A percentile compares a stretch with the other conserved stretches of the same genome.
Conservation (phyloP, 2,329 filamentous ascomycete genomes). For the Nectriaceae sp. region DNA sequence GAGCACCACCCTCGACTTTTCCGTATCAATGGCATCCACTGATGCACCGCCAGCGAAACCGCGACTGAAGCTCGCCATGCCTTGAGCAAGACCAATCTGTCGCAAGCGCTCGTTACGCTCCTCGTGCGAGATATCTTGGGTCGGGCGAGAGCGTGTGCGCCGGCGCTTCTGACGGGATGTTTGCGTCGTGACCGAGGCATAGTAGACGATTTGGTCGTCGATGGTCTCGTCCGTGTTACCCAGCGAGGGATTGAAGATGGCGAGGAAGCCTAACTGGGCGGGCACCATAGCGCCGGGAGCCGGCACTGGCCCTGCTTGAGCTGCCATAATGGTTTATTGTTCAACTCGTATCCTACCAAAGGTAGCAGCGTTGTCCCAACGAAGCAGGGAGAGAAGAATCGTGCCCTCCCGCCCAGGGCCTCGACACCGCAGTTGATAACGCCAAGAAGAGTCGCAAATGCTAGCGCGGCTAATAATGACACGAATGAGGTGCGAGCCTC, state of each 20-base stretch:
- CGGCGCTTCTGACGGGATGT: slow-evolving; percentile 41
- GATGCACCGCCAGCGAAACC: slow-evolving; percentile 79
- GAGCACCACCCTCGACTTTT: slow-evolving; percentile 81
- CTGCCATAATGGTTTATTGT: slow-evolving; percentile 16
- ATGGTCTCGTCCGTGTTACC: slow-evolving; percentile 61
- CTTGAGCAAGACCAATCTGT: slow-evolving; percentile 94
- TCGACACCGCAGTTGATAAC: too few species aligned
- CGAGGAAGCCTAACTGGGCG: slow-evolving; percentile 84
- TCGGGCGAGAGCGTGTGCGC: slow-evolving; percentile 44
- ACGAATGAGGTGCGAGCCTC: too few species aligned
- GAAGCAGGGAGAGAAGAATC: too few species aligned
- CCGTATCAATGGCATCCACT: slow-evolving; percentile 87
- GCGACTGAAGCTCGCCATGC: slow-evolving; percentile 90
- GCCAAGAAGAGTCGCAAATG: too few species aligned
- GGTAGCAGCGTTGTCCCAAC: too few species aligned
- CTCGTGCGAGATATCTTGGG: slow-evolving; percentile 53
- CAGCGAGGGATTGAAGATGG: slow-evolving; percentile 91
- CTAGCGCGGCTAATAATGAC: too few species aligned
- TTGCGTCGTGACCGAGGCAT: slow-evolving; percentile 64
- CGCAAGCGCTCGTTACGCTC: slow-evolving; percentile 84
- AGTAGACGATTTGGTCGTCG: slow-evolving; percentile 88
- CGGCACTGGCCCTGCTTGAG: slow-evolving; percentile 15
- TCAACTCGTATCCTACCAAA: not conserved
- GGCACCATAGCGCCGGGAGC: slow-evolving; percentile 47
- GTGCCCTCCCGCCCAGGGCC: too few species aligned